Percentiles rank a stretch among this genome's conserved stretches.
Evolutionary conservation across 306 rosid species (phyloP).

Genomic region (Medicago lupulina): DNA sequence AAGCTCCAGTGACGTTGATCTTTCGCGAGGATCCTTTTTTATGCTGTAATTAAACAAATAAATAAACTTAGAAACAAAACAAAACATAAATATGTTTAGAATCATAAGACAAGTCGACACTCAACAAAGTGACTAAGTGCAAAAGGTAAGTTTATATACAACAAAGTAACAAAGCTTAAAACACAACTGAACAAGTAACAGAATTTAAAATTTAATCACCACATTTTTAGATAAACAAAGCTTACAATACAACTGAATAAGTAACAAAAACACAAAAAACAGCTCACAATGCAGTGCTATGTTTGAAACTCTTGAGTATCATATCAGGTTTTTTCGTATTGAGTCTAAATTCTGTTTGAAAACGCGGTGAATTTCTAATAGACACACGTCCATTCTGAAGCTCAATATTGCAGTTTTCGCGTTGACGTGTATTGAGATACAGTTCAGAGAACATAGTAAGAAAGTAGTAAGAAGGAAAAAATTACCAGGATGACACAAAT

Average conservation of each 20-base stretch:
- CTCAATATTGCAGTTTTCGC: background rate
- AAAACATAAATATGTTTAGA: constrained; percentile 16
- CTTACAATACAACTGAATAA: background rate
- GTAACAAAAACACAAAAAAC: constrained; percentile 14
- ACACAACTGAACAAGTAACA: background rate
- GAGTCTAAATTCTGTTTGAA: constrained; percentile 1
- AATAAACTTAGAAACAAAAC: constrained; percentile 34
- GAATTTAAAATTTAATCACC: background rate
- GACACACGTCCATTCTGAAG: background rate
- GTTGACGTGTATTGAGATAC: background rate
- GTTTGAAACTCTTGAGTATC: constrained; percentile 27
- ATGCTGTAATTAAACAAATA: constrained; percentile 70
- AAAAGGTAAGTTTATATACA: background rate
- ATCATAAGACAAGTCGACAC: background rate
- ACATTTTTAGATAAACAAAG: too few species aligned
- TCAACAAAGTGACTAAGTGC: background rate
- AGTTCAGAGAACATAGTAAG: background rate
- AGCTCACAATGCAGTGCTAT: background rate
- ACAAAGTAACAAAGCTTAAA: too few species aligned
- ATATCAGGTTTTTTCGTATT: background rate
- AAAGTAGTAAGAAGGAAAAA: background rate
- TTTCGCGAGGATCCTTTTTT: constrained; percentile 74
- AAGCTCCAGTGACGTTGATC: constrained; percentile 87
- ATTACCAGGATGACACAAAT: constrained; percentile 90
- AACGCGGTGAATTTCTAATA: background rate